These are phyloP conservation scores for Moesziomyces sp. DNA, from an alignment of 1,284 basidiomycete genomes.

Conservation along the genomic window DNA sequence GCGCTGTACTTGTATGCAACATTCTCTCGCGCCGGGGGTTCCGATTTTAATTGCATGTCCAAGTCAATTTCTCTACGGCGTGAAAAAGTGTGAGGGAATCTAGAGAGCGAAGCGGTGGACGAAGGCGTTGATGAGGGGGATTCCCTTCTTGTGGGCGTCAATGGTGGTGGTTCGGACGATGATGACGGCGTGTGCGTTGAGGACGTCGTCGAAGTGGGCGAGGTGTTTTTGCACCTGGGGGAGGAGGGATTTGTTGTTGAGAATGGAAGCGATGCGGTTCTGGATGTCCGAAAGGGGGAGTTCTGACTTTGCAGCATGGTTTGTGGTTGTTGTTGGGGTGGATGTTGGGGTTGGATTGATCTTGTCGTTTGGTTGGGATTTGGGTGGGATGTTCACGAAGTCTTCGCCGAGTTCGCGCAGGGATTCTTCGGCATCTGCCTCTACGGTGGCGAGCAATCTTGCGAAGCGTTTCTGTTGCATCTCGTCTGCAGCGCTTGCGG, in stretches of 20 bases:
- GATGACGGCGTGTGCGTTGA: slow-evolving; percentile 57
- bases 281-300: slow-evolving; percentile 27
- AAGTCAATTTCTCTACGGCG: neutral
- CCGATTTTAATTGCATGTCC: neutral
- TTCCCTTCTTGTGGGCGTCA: slow-evolving; percentile 36
- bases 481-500: slow-evolving; percentile 1
- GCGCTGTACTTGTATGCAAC: no score
- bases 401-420: slow-evolving; percentile 30
- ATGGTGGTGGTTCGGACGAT: slow-evolving; percentile 38
- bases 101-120: slow-evolving; percentile 21
- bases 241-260: slow-evolving; percentile 31
- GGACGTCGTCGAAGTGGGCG: slow-evolving; percentile 44
- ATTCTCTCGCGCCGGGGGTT: no score
- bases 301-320: slow-evolving; percentile 8
- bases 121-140: slow-evolving; percentile 19
- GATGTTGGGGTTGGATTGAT: neutral
- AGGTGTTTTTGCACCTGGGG: slow-evolving; percentile 48
- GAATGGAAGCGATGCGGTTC: slow-evolving; percentile 21
- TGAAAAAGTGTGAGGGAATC: neutral
- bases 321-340: neutral
- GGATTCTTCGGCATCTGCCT: slow-evolving; percentile 28
- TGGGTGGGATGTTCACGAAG: slow-evolving; percentile 5
- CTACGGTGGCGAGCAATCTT: slow-evolving; percentile 8
- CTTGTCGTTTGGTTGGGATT: neutral
- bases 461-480: slow-evolving; percentile 20